These are phyloP conservation scores for Taiwanofungus camphoratus DNA, from an alignment of 1,284 basidiomycete species.

Conservation along the genomic window DNA sequence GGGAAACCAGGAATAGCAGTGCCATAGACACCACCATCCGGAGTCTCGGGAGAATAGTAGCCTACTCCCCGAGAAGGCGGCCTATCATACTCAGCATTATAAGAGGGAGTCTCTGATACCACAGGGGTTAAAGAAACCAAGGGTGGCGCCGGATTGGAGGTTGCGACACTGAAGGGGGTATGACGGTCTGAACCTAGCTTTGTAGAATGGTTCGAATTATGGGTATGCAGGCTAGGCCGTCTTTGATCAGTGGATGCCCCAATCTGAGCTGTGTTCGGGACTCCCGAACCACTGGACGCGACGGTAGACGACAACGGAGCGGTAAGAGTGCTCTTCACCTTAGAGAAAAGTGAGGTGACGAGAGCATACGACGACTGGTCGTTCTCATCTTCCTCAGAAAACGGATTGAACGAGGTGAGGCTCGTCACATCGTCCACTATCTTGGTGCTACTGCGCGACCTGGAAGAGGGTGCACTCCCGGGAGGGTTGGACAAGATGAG, in stretches of 20 bases:
- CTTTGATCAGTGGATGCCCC: constrained; percentile 39
- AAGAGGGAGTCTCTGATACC: constrained; percentile 67
- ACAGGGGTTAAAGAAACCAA: constrained; percentile 78
- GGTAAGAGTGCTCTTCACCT: constrained; percentile 70
- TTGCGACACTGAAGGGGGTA: constrained; percentile 46
- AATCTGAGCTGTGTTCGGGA: constrained; percentile 21
- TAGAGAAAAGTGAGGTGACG: constrained; percentile 70
- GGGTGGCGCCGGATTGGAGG: constrained; percentile 64
- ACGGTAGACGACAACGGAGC: constrained; percentile 52
- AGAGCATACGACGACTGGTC: constrained; percentile 78
- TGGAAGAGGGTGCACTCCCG: constrained; percentile 34
- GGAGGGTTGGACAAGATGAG: not conserved
- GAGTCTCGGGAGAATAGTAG: constrained; percentile 44
- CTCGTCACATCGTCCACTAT: constrained; percentile 62
- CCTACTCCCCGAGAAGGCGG: constrained; percentile 49
- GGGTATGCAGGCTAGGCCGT: constrained; percentile 49
- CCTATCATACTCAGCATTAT: constrained; percentile 54
- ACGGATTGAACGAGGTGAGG: constrained; percentile 79
- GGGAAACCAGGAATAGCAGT: constrained; percentile 80
- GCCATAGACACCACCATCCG: constrained; percentile 59
- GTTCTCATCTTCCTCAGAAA: constrained; percentile 81
- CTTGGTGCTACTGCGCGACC: constrained; percentile 59
- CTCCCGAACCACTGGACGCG: constrained; percentile 29
- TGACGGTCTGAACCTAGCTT: constrained; percentile 49
- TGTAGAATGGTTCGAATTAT: constrained; percentile 40